Percentiles rank a stretch among this genome's conserved stretches.
These are phyloP conservation scores for Phoenix dactylifera DNA, from an alignment of 176 grass and related monocot genomes.

Conservation along the genomic window DNA sequence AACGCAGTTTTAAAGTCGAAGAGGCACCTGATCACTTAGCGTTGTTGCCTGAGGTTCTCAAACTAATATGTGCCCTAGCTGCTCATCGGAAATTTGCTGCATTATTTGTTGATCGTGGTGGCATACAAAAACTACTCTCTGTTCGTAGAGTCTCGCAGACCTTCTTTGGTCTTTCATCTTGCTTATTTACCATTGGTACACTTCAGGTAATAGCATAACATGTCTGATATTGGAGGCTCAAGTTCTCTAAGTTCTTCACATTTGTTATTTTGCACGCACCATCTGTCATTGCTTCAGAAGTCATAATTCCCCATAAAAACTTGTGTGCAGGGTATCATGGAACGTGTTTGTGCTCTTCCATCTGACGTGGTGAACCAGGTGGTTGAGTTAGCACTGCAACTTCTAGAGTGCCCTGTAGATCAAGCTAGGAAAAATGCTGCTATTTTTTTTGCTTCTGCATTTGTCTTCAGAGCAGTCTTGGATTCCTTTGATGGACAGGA, in stretches of 20 bases:
- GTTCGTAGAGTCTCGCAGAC: slow-evolving; percentile 60
- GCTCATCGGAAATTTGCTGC: slow-evolving; percentile 91
- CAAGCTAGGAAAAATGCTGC: slow-evolving; percentile 79
- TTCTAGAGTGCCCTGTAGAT: slow-evolving; percentile 81
- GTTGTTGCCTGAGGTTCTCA: slow-evolving; percentile 71
- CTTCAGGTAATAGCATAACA: slow-evolving; percentile 58
- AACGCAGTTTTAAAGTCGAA: slow-evolving; percentile 55
- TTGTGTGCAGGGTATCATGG: slow-evolving; percentile 74
- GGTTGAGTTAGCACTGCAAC: slow-evolving; percentile 83
- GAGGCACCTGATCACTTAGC: slow-evolving; percentile 31
- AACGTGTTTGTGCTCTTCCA: slow-evolving; percentile 77
- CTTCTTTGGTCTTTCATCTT: slow-evolving; percentile 71
- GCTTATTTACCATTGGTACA: slow-evolving; percentile 95
- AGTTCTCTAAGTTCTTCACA: no score
- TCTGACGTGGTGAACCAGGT: slow-evolving; percentile 61
- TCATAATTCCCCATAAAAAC: no score
- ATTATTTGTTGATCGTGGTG: slow-evolving; percentile 91
- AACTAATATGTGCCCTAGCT: slow-evolving; percentile 77
- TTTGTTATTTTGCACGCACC: no score
- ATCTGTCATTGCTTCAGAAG: no score
- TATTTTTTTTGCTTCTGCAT: slow-evolving; percentile 86
- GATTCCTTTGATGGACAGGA: slow-evolving; percentile 79
- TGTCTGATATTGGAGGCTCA: not conserved
- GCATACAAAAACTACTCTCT: slow-evolving; percentile 90
- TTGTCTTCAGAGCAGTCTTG: slow-evolving; percentile 95